These are phyloP conservation scores for Rhizopogon vinicolor DNA, from an alignment of 768 basidiomycete genomes.

Conservation along the genomic window DNA sequence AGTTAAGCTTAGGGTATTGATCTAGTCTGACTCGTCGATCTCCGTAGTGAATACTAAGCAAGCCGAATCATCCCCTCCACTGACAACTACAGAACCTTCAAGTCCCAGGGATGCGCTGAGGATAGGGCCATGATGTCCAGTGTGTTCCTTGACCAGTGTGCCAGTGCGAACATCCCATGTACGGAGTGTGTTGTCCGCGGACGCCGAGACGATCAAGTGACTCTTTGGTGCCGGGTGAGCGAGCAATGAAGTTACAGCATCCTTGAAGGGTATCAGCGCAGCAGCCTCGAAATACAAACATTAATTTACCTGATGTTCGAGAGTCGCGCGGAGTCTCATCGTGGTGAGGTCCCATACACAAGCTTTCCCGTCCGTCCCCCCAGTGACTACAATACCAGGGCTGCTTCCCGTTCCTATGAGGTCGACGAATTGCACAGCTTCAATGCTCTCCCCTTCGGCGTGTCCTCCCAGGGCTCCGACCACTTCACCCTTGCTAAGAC, in stretches of 20 bases:
- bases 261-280: slow-evolving; percentile 38
- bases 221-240: slow-evolving; percentile 70
- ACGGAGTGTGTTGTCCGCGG: slow-evolving; percentile 79
- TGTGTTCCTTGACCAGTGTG: slow-evolving; percentile 68
- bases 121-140: slow-evolving; percentile 76
- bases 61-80: slow-evolving; percentile 86
- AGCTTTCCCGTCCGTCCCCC: slow-evolving; percentile 90
- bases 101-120: slow-evolving; percentile 70
- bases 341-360: slow-evolving; percentile 94
- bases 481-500: slow-evolving; percentile 81
- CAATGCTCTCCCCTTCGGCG: slow-evolving; percentile 82
- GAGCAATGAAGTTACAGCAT: slow-evolving; percentile 80
- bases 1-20: no score
- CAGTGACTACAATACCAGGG: slow-evolving; percentile 71
- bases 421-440: slow-evolving; percentile 81
- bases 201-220: slow-evolving; percentile 79
- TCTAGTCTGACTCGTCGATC: slow-evolving; percentile 8
- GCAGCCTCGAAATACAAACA: neutral
- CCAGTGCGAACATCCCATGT: slow-evolving; percentile 96
- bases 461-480: slow-evolving; percentile 79
- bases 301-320: slow-evolving; percentile 71
- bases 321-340: slow-evolving; percentile 75
- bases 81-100: slow-evolving; percentile 70
- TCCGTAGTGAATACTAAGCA: slow-evolving; percentile 81
- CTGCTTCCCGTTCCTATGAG: slow-evolving; percentile 52